phyloP scores from a whole-genome alignment of 169 alveolate species.

The Plasmodium sp. region DNA sequence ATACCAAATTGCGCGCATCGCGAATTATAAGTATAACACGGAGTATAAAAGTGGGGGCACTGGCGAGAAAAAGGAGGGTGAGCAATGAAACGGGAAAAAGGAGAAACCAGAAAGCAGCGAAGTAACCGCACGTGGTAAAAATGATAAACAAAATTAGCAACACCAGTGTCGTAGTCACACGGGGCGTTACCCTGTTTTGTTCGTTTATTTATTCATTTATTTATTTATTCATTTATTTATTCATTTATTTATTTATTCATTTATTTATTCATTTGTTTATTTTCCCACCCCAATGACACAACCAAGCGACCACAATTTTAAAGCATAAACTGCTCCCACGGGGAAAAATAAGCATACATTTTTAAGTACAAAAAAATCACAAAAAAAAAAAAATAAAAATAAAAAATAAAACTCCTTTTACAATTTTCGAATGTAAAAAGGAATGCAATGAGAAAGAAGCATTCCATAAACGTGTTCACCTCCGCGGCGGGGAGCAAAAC shows the following conservation, averaged over 20 bases:
- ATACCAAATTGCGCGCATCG: conserved; percentile 61
- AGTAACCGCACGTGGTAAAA: not conserved
- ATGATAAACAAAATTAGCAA: not conserved
- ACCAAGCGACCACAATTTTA: conserved; percentile 2
- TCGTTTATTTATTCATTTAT: not conserved
- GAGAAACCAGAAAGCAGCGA: not conserved
- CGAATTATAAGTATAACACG: conserved; percentile 19
- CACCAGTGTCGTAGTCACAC: not conserved
- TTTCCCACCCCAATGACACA: not conserved
- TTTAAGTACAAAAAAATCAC: not conserved
- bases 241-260: not conserved
- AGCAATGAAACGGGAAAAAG: not conserved
- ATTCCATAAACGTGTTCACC: not conserved
- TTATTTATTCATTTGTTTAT: not conserved
- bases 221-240: not conserved
- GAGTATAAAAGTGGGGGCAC: not conserved
- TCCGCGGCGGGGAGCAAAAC: not conserved
- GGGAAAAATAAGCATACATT: not conserved
- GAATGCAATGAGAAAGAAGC: not conserved
- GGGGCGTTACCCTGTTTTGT: not conserved
- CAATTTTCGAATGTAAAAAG: not conserved
- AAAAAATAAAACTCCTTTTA: not conserved
- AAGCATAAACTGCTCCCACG: not conserved
- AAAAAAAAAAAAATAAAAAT: not conserved
- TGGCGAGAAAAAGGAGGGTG: not conserved